phyloP scores from a whole-genome alignment of 371 early-diverging fungal genomes.

The Mucor circinelloides region DNA sequence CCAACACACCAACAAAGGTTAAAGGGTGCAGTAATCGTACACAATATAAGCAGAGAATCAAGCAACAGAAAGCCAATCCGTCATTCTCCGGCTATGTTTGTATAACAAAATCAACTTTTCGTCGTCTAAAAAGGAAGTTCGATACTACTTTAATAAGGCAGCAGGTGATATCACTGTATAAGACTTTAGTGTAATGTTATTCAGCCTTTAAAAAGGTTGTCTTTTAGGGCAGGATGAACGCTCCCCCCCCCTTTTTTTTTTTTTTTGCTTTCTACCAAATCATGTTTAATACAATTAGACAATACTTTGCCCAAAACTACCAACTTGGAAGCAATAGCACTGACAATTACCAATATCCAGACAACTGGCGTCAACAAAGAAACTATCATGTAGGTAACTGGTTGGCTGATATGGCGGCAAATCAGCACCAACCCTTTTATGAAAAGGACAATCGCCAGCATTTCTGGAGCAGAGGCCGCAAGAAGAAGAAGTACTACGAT shows the following conservation, averaged over 20 bases:
- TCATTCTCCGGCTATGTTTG: background rate
- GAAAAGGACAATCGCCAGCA: background rate
- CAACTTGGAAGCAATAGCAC: background rate
- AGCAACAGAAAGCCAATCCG: background rate
- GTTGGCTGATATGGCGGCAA: background rate
- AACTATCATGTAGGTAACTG: conserved; percentile 6
- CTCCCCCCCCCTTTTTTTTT: background rate
- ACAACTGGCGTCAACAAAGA: conserved; percentile 7
- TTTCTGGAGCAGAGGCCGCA: conserved; percentile 5
- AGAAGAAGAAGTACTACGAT: background rate
- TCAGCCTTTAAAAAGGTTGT: background rate
- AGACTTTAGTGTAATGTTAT: background rate
- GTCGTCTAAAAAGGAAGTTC: background rate
- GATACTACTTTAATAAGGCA: background rate
- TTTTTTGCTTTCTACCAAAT: no score
- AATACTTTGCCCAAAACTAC: background rate
- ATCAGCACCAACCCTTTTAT: background rate
- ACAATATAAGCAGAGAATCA: background rate
- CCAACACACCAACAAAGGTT: background rate
- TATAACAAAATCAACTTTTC: background rate
- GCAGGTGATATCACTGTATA: conserved; percentile 2
- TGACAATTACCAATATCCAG: background rate
- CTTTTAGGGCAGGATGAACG: background rate
- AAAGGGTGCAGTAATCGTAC: background rate
- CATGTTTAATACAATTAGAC: background rate